Base-by-base conservation (phyloP, 305 asterid genomes). In the Galium porrigens region DNA sequence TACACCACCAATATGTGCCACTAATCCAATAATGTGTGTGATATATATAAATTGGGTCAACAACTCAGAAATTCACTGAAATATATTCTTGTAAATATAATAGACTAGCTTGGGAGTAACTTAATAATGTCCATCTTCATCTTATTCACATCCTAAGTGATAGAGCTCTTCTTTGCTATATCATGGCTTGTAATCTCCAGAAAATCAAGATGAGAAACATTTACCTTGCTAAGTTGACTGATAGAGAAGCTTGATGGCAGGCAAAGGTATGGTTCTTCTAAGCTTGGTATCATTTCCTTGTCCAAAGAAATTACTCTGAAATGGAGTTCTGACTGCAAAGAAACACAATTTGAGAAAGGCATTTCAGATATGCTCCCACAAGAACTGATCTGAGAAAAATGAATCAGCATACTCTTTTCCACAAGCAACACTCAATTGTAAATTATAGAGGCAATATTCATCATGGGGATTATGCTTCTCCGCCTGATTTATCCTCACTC, bases 251-350 rank as follows among this genome's bases (percentile, higher is more conserved):
- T 72, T 54, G 79, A 54, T 12, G 34, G 30, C 61, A 76, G 53
- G 71, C 73, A 65, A 27, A 74, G 63, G 69, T 52, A 64, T 42
- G 79, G 75, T 66, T 53, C 58, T 52, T 74, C 67, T 69, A 74
- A 69, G 51, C 57, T 69, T 0, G 79, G 79, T 41, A 68, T 66
- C 27, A 6, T 61, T 58, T 69, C 71, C 46, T 71, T 72, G 70
- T 78, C 70, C 65, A 71, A 58, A 27, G 82, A 68, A 67, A 72
- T 41, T 17, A 74, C 65, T 15, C 61, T 30, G 32, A 71, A 67
- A 48, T 68, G 72, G 63, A 70, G 57, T 59, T 75, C 69, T 56
- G 65, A 61, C 83, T 78, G 80, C 64, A 73, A 12, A 57, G 14
- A 66, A 57, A 36, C 33, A 44, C 0, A 51, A 34, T 41, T 27